A percentile compares a stretch with the other conserved stretches of the same genome.
Conservation (phyloP, 345 rosid species). For the Trapa bicornis region DNA sequence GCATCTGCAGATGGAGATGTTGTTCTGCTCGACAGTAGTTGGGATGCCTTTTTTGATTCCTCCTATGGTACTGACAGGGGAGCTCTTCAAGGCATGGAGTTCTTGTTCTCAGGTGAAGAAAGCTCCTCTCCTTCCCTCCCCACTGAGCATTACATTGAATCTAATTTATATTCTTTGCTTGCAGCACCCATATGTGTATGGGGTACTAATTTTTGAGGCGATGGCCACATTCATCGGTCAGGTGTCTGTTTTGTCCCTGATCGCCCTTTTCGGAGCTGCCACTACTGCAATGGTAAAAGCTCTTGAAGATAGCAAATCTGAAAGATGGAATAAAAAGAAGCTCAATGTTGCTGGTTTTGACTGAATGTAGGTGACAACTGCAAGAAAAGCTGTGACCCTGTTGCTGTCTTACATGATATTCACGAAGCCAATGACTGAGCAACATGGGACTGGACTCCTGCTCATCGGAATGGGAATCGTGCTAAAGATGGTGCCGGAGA, state of each 20-base stretch:
- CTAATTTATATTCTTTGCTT: neutral
- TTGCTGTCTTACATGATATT: constrained; percentile 68
- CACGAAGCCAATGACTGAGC: constrained; percentile 81
- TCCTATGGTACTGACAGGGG: constrained; percentile 92
- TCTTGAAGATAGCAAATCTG: neutral
- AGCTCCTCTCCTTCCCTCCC: neutral
- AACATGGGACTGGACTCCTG: constrained; percentile 65
- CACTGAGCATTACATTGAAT: neutral
- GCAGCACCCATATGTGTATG: constrained; percentile 85
- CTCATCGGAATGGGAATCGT: constrained; percentile 70
- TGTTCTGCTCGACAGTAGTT: constrained; percentile 84
- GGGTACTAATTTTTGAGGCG: constrained; percentile 81
- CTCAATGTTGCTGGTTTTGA: neutral
- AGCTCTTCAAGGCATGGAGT: constrained; percentile 80
- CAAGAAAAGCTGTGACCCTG: constrained; percentile 69
- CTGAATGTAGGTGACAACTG: constrained; percentile 59
- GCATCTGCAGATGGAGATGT: constrained; percentile 72
- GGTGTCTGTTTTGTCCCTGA: constrained; percentile 84
- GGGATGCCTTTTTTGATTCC: constrained; percentile 85
- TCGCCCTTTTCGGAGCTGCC: constrained; percentile 95
- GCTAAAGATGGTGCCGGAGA: constrained; percentile 70
- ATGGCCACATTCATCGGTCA: constrained; percentile 94
- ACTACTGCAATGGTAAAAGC: constrained; percentile 82
- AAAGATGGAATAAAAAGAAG: neutral
- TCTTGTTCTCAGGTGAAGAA: constrained; percentile 70